Conservation (phyloP, 2,329 filamentous ascomycete species). For the Curvularia sp. region DNA sequence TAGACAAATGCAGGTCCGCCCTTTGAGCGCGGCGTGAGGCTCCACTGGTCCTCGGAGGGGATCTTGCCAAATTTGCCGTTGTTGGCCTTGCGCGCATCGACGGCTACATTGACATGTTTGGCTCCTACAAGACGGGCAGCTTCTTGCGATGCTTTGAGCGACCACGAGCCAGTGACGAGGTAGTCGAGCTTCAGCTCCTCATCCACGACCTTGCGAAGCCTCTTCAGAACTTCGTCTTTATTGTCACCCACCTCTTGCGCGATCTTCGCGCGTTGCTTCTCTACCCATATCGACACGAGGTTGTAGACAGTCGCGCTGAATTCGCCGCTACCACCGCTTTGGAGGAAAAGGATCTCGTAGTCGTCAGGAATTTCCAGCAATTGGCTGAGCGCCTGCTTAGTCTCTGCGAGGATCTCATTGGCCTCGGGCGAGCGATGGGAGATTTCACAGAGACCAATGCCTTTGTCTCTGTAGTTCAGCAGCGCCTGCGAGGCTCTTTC, state of each 20-base stretch:
- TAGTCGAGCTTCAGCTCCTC: conserved; percentile 84
- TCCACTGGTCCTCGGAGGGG: conserved; percentile 78
- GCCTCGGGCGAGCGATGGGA: conserved; percentile 85
- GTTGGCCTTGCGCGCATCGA: conserved; percentile 68
- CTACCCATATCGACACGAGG: conserved; percentile 82
- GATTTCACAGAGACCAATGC: conserved; percentile 87
- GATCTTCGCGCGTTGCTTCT: conserved; percentile 67
- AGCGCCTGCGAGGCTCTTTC: conserved; percentile 78
- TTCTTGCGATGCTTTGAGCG: conserved; percentile 86
- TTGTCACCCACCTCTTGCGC: conserved; percentile 63
- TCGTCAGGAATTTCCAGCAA: conserved; percentile 83
- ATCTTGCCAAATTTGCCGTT: conserved; percentile 87
- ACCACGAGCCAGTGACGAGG: conserved; percentile 89
- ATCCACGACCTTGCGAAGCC: conserved; percentile 69
- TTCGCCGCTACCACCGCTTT: conserved; percentile 83
- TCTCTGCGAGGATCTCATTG: conserved; percentile 76
- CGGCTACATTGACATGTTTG: conserved; percentile 79
- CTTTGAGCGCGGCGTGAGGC: conserved; percentile 65
- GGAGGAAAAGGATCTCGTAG: conserved; percentile 89
- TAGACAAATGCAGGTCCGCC: conserved; percentile 74
- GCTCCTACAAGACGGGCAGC: conserved; percentile 77
- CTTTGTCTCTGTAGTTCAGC: conserved; percentile 79
- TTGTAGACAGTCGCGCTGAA: conserved; percentile 88
- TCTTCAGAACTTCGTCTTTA: conserved; percentile 63
- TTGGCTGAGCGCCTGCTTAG: conserved; percentile 74